Percentiles rank a stretch among this genome's conserved stretches.
Conservation (phyloP, 495 filamentous ascomycete species). For the Annulohypoxylon stygium region DNA sequence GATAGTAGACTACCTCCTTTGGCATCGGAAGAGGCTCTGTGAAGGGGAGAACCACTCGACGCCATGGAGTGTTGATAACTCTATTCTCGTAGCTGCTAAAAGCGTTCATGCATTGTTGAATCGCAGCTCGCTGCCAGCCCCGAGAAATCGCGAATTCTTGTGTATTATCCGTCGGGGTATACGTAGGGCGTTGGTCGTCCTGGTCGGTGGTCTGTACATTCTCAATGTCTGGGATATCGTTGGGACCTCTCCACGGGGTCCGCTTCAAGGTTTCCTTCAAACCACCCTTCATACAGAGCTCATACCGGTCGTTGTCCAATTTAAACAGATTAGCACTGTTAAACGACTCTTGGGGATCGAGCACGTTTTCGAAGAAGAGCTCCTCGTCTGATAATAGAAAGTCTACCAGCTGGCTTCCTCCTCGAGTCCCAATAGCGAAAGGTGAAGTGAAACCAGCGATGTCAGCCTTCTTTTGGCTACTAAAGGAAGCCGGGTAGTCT, state of each 20-base stretch:
- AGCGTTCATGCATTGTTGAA: conserved; percentile 55
- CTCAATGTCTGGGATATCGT: conserved; percentile 12
- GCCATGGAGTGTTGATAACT: conserved; percentile 45
- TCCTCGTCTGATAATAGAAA: conserved; percentile 27
- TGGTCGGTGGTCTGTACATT: background rate
- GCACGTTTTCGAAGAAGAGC: conserved; percentile 19
- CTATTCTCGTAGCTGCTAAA: conserved; percentile 44
- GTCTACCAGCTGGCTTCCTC: background rate
- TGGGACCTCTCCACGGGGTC: conserved; percentile 1
- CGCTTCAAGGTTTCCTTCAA: background rate
- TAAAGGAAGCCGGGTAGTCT: conserved; percentile 19
- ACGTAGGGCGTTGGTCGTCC: background rate
- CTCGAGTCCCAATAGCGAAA: conserved; percentile 14
- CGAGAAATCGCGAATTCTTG: conserved; percentile 43
- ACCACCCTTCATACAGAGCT: conserved; percentile 20
- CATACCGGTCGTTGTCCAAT: conserved; percentile 30
- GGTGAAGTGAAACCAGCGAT: background rate
- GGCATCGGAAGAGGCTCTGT: conserved; percentile 32
- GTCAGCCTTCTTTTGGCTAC: background rate
- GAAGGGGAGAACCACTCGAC: conserved; percentile 51
- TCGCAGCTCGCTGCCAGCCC: conserved; percentile 57
- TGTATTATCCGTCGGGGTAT: background rate
- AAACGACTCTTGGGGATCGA: background rate
- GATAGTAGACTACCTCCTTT: conserved; percentile 40
- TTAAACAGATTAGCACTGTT: conserved; percentile 15